Evolutionary conservation across 352 stramenopile species (phyloP).

Genomic region (Aphanomyces invadans): DNA sequence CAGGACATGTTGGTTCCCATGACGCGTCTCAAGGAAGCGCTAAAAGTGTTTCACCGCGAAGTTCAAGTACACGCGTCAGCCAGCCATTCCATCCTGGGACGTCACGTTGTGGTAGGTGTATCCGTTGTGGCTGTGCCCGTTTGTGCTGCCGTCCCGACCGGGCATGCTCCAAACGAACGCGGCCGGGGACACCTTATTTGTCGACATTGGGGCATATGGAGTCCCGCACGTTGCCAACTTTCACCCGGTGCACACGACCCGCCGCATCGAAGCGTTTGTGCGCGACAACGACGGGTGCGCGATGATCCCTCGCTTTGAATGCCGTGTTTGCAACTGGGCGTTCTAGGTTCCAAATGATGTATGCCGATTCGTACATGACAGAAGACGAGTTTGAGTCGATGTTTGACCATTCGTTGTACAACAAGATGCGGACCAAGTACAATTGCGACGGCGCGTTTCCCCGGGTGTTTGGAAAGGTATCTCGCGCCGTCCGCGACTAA

Average conservation of each 20-base stretch:
- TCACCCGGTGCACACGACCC: constrained; percentile 27
- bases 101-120: constrained; percentile 29
- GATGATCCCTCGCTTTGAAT: constrained; percentile 28
- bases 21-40: constrained; percentile 24
- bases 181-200: constrained; percentile 27
- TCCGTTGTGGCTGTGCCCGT: constrained; percentile 35
- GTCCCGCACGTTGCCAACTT: constrained; percentile 29
- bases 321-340: not conserved
- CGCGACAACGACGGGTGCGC: constrained; percentile 25
- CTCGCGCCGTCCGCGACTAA: not conserved
- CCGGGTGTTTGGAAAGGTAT: constrained; percentile 47
- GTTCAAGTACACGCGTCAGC: constrained; percentile 26
- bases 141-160: not conserved
- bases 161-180: constrained; percentile 18
- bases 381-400: constrained; percentile 41
- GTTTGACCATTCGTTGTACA: constrained; percentile 45
- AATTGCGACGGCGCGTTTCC: constrained; percentile 32
- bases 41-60: constrained; percentile 28
- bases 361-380: constrained; percentile 42
- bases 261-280: constrained; percentile 28
- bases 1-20: constrained; percentile 41
- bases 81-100: too few relatives aligned
- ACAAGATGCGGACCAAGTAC: constrained; percentile 33
- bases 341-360: constrained; percentile 36
- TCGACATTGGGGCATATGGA: constrained; percentile 35